Evolutionary conservation across 768 basidiomycete species (phyloP).

Genomic region (Kwoniella sp.): DNA sequence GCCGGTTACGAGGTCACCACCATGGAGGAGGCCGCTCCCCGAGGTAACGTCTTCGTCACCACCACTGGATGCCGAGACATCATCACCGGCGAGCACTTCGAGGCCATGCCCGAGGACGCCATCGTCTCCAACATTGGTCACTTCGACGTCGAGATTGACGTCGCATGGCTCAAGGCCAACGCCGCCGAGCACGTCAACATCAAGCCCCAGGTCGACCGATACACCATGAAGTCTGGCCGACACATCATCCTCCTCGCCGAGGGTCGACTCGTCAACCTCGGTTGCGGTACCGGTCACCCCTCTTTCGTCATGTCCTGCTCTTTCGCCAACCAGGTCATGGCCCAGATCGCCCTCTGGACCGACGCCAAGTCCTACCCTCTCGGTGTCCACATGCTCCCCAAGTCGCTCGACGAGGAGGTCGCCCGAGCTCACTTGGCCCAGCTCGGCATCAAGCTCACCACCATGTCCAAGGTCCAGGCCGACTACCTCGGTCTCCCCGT

Average conservation of each 20-base stretch:
- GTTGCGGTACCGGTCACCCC: slow-evolving; percentile 97
- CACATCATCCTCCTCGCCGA: slow-evolving; percentile 97
- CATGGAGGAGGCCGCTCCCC: slow-evolving; percentile 93
- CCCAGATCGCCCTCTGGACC: slow-evolving; percentile 97
- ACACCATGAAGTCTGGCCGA: slow-evolving; percentile 82
- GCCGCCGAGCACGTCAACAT: slow-evolving; percentile 78
- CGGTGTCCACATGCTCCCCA: slow-evolving; percentile 97
- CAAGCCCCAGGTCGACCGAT: slow-evolving; percentile 99
- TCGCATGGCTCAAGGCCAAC: slow-evolving; percentile 95
- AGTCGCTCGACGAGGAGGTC: slow-evolving; percentile 98
- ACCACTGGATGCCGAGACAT: slow-evolving; percentile 99
- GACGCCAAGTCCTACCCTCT: slow-evolving; percentile 85
- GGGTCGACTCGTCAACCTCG: slow-evolving; percentile 98
- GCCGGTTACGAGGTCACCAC: slow-evolving; percentile 97
- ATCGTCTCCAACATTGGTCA: slow-evolving; percentile 81
- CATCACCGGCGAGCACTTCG: slow-evolving; percentile 86
- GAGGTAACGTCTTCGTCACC: slow-evolving; percentile 89
- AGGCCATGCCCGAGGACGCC: slow-evolving; percentile 93
- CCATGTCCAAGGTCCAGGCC: slow-evolving; percentile 62
- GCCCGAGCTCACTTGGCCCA: slow-evolving; percentile 89
- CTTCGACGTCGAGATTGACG: slow-evolving; percentile 70
- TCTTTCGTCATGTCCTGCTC: slow-evolving; percentile 99
- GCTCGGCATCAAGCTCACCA: slow-evolving; percentile 89
- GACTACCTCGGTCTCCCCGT: slow-evolving; percentile 85
- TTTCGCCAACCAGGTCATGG: slow-evolving; percentile 96